These are phyloP conservation scores for Arachnopeziza araneosa DNA, from an alignment of 2,329 filamentous ascomycete genomes.

Conservation along the genomic window DNA sequence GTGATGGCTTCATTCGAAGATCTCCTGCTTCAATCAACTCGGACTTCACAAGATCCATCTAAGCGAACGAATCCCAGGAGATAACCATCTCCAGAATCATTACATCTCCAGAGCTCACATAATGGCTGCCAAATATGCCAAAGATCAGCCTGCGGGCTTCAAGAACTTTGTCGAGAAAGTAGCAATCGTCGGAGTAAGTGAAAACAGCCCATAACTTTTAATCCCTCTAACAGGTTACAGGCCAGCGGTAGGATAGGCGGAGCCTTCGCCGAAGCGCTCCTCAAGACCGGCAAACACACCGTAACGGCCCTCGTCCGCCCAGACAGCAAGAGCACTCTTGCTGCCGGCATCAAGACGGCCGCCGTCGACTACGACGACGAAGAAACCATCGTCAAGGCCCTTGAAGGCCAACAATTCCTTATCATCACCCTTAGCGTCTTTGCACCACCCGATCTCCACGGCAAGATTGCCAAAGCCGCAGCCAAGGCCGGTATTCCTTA, in stretches of 20 bases:
- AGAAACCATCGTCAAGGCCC: constrained; percentile 41
- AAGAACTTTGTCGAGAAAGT: constrained; percentile 39
- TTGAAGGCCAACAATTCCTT: constrained; percentile 50
- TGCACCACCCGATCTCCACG: constrained; percentile 41
- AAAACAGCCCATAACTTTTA: not conserved
- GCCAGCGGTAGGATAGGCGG: constrained; percentile 38
- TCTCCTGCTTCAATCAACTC: too few relatives aligned
- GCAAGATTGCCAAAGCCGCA: constrained; percentile 48
- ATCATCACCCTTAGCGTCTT: constrained; percentile 46
- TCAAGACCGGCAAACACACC: constrained; percentile 37
- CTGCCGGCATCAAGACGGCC: constrained; percentile 37
- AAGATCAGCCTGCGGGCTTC: constrained; percentile 5
- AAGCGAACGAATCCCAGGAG: too few relatives aligned
- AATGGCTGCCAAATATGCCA: constrained; percentile 15
- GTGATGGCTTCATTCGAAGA: too few relatives aligned
- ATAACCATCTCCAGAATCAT: not conserved
- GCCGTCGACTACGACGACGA: constrained; percentile 41
- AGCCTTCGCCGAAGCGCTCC: constrained; percentile 31
- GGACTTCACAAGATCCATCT: too few relatives aligned
- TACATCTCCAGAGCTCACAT: not conserved
- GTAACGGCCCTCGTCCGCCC: constrained; percentile 45
- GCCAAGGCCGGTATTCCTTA: constrained; percentile 49
- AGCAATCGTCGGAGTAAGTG: constrained; percentile 43
- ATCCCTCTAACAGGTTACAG: constrained; percentile 26
- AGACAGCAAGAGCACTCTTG: constrained; percentile 33